A percentile compares a stretch with the other conserved stretches of the same genome.
These are phyloP conservation scores for Babjeviella inositovora DNA, from an alignment of 805 yeast genomes.

Conservation along the genomic window DNA sequence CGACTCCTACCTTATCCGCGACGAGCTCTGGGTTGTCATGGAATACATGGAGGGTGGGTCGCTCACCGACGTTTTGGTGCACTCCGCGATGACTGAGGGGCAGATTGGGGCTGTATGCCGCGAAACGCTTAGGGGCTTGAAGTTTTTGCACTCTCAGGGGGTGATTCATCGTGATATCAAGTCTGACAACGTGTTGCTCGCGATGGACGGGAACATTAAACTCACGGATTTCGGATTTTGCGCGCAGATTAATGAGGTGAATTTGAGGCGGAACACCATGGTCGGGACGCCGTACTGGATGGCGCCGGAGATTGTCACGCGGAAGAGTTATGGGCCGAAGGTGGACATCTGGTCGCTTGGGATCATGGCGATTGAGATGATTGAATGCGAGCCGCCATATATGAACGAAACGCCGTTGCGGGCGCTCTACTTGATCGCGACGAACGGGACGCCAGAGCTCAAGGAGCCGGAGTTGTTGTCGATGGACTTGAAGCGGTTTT, in stretches of 20 bases:
- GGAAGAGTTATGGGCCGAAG: slow-evolving; percentile 91
- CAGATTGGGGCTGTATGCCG: slow-evolving; percentile 93
- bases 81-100: slow-evolving; percentile 74
- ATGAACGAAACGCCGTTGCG: slow-evolving; percentile 90
- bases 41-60: slow-evolving; percentile 99
- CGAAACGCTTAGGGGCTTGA: slow-evolving; percentile 76
- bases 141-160: slow-evolving; percentile 80
- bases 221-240: slow-evolving; percentile 95
- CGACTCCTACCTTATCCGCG: slow-evolving; percentile 64
- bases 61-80: slow-evolving; percentile 87
- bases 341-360: slow-evolving; percentile 98
- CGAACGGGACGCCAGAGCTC: slow-evolving; percentile 90
- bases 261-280: slow-evolving; percentile 88
- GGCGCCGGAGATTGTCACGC: slow-evolving; percentile 97
- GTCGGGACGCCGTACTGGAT: slow-evolving; percentile 99
- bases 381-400: slow-evolving; percentile 98
- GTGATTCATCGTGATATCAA: slow-evolving; percentile 94
- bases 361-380: slow-evolving; percentile 96
- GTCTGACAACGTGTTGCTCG: slow-evolving; percentile 79
- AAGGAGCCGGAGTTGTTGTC: slow-evolving; percentile 78
- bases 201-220: slow-evolving; percentile 78
- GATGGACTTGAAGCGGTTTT: slow-evolving; percentile 45
- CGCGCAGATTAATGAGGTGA: slow-evolving; percentile 76
- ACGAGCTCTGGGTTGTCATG: slow-evolving; percentile 94
- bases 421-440: slow-evolving; percentile 86